These are phyloP conservation scores for Allium sativum DNA, from an alignment of 106 monocot genomes.

Conservation along the genomic window DNA sequence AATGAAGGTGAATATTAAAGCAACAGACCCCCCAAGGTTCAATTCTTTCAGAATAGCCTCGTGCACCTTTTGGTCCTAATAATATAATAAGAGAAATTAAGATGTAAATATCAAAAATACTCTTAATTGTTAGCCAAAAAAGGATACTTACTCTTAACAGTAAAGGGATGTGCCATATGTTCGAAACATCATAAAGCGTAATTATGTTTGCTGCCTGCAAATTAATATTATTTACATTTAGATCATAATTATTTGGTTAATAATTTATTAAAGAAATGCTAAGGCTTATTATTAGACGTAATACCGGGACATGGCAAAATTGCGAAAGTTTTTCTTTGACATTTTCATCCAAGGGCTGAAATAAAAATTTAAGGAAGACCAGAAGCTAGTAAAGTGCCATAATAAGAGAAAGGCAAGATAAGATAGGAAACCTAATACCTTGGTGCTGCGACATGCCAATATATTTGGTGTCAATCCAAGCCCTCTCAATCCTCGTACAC, in stretches of 20 bases:
- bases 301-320: conserved; percentile 61
- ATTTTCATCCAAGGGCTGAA: conserved; percentile 39
- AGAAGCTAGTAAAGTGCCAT: background rate
- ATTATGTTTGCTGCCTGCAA: conserved; percentile 43
- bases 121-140: too few relatives aligned
- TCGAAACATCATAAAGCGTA: conserved; percentile 55
- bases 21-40: conserved; percentile 40
- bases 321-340: conserved; percentile 54
- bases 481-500: conserved; percentile 46
- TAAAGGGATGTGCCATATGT: conserved; percentile 65
- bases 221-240: background rate
- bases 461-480: conserved; percentile 60
- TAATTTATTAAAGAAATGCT: background rate
- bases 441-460: conserved; percentile 46
- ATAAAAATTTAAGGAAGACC: conserved; percentile 3
- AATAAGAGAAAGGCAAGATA: background rate
- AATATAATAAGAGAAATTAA: conserved; percentile 4
- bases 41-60: conserved; percentile 51
- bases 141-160: conserved; percentile 35
- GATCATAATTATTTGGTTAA: background rate
- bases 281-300: background rate
- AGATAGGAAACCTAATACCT: conserved; percentile 11
- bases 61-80: conserved; percentile 66
- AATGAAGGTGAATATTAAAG: background rate
- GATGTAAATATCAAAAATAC: background rate